Evolutionary conservation across 2,329 filamentous ascomycete genomes (phyloP), one percentile per base, ranked within the genome.

Genomic region (Cladosporium phlei): DNA sequence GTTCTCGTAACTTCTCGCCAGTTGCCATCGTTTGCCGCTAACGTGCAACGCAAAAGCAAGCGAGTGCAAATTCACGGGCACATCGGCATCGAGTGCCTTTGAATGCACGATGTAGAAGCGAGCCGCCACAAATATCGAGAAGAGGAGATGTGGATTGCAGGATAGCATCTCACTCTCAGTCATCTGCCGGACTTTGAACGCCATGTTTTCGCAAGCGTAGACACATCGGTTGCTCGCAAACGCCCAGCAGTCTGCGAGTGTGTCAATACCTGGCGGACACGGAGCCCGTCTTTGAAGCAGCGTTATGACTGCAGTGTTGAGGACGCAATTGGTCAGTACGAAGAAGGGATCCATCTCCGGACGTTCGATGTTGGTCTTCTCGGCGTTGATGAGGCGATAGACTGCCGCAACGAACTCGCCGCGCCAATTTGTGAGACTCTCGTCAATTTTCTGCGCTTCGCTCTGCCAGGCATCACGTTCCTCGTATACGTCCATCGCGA

Each of bases 101-200:
- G 59, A 56, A 19, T 62, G 59, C 19, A 62, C 59, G 14, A 61
- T 47, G 39, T 56, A 56, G 35, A 61, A 62, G 11, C 59, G 32
- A 2, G 57, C 52, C 3, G 57, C 56, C 20, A 57, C 58, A 22
- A 60, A 61, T 5, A 62, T 55, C 34, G 52, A 57, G 12, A 55
- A 55, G 3, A 56, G 51, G 8, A 59, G 52, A 9, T 59, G 49
- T 2, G 59, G 57, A 21, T 55, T 55, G 19, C 58, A 56, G 10
- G 49, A 57, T 25, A 58, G 39, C 5, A 62, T 47, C 25, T 60
- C 43, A 10, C 38, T 43, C 24, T 61, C 59, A 9, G 49, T 37
- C 37, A 60, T 51, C 6, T 47, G 38, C 16, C 55, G 51, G 21
- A 62, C 46, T 5, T 51, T 48, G 44, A 50, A 56, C 4, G 58